Conservation (phyloP, 2,329 filamentous ascomycete species). For the Ustilaginoidea virens region DNA sequence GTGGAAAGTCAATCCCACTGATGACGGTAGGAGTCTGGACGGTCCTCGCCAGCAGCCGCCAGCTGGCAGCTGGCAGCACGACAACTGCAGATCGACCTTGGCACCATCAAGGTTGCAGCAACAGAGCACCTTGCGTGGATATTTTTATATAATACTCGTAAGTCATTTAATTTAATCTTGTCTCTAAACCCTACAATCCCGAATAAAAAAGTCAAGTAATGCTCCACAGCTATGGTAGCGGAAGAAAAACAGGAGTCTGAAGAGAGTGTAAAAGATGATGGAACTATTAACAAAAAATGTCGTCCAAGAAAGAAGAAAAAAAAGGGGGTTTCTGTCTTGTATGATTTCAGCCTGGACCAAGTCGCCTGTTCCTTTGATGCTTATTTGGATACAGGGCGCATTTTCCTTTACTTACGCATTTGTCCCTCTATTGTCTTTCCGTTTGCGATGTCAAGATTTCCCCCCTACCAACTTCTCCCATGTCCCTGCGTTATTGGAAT, state of each 20-base stretch:
- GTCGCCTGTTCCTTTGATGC: conserved; percentile 14
- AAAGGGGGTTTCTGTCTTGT: conserved; percentile 21
- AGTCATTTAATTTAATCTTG: conserved; percentile 2
- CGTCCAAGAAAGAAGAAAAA: conserved; percentile 11
- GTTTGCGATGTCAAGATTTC: conserved; percentile 20
- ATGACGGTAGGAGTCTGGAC: too few relatives aligned
- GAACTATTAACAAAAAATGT: conserved; percentile 8
- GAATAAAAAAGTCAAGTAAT: conserved; percentile 1
- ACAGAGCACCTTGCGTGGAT: too few relatives aligned
- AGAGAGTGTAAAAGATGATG: conserved; percentile 6
- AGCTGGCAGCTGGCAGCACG: too few relatives aligned
- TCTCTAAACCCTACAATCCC: conserved; percentile 2
- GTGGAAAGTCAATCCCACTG: too few relatives aligned
- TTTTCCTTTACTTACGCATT: conserved; percentile 8
- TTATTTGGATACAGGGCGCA: conserved; percentile 22
- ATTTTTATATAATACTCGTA: conserved; percentile 1
- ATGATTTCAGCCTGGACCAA: conserved; percentile 18
- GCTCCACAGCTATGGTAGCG: neutral
- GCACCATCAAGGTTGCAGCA: too few relatives aligned
- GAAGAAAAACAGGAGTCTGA: conserved; percentile 5
- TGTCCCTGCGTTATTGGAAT: conserved; percentile 1
- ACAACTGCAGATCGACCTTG: too few relatives aligned
- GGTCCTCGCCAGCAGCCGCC: too few relatives aligned
- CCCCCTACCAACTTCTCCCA: conserved; percentile 8
- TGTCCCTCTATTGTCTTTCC: conserved; percentile 15